Evolutionary conservation across 169 alveolate genomes (phyloP).

Genomic region (Plasmodium gaboni): DNA sequence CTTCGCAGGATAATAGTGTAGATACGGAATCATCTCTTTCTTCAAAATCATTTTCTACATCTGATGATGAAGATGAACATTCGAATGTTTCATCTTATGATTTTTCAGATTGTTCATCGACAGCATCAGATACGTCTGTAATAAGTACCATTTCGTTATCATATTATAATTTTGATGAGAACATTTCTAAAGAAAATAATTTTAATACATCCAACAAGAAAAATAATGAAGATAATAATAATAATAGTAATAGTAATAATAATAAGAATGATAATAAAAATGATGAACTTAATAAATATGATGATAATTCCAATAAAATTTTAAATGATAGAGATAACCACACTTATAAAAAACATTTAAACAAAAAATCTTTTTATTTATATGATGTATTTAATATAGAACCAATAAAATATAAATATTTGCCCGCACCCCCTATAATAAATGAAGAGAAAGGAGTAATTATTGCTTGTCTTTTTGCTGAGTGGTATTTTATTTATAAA

Average conservation of each 20-base stretch:
- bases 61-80: background rate
- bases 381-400: slow-evolving; percentile 35
- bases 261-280: too few species aligned
- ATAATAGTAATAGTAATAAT: too few species aligned
- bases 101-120: slow-evolving; percentile 24
- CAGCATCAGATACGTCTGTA: slow-evolving; percentile 23
- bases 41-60: slow-evolving; percentile 20
- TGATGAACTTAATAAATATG: too few species aligned
- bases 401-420: slow-evolving; percentile 57
- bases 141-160: slow-evolving; percentile 33
- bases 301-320: slow-evolving; percentile 10
- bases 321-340: slow-evolving; percentile 1
- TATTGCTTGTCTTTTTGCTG: slow-evolving; percentile 65
- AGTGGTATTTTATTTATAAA: slow-evolving; percentile 69
- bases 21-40: slow-evolving; percentile 7
- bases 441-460: slow-evolving; percentile 53
- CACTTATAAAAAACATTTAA: slow-evolving; percentile 13
- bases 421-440: slow-evolving; percentile 62
- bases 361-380: slow-evolving; percentile 20
- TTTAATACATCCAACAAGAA: slow-evolving; percentile 5
- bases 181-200: slow-evolving; percentile 14
- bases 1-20: slow-evolving; percentile 7
- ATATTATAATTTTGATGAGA: background rate
- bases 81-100: background rate
- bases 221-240: slow-evolving; percentile 3